These are phyloP conservation scores for Marsdenia floribunda DNA, from an alignment of 257 asterid species.

Conservation along the genomic window DNA sequence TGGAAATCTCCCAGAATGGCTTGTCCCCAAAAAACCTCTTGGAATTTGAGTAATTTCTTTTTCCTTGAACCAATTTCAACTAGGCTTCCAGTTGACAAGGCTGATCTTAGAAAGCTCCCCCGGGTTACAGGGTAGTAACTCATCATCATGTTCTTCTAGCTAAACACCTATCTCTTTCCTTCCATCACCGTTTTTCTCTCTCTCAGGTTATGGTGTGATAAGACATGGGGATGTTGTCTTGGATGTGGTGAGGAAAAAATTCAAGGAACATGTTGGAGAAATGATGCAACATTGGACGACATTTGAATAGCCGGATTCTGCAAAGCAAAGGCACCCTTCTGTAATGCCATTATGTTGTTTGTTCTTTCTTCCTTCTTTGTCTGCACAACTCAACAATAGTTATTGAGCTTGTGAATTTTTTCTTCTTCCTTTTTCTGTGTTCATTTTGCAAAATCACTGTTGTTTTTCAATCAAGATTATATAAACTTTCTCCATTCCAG, in stretches of 20 bases:
- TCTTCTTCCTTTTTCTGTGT: too few relatives aligned
- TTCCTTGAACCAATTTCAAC: slow-evolving; percentile 63
- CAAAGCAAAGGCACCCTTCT: neutral
- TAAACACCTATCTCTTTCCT: neutral
- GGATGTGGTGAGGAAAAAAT: slow-evolving; percentile 69
- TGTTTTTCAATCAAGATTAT: too few relatives aligned
- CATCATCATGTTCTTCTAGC: too few relatives aligned
- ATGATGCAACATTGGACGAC: slow-evolving; percentile 53
- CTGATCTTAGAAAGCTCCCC: slow-evolving; percentile 40
- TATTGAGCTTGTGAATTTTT: neutral
- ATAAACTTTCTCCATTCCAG: too few relatives aligned
- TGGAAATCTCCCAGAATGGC: slow-evolving; percentile 30
- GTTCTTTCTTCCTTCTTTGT: neutral
- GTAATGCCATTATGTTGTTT: neutral
- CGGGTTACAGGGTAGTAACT: too few relatives aligned
- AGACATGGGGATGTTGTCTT: slow-evolving; percentile 50
- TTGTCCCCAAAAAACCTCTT: slow-evolving; percentile 39
- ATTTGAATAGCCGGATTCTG: slow-evolving; percentile 27
- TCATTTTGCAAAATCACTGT: too few relatives aligned
- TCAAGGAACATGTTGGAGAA: slow-evolving; percentile 62
- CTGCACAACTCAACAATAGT: neutral
- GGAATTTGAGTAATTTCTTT: slow-evolving; percentile 23
- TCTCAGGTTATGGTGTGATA: slow-evolving; percentile 61
- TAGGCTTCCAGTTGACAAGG: slow-evolving; percentile 70
- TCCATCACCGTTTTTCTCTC: too few relatives aligned